Conservation (phyloP, 441 rosid genomes). For the Corymbia calophylla region DNA sequence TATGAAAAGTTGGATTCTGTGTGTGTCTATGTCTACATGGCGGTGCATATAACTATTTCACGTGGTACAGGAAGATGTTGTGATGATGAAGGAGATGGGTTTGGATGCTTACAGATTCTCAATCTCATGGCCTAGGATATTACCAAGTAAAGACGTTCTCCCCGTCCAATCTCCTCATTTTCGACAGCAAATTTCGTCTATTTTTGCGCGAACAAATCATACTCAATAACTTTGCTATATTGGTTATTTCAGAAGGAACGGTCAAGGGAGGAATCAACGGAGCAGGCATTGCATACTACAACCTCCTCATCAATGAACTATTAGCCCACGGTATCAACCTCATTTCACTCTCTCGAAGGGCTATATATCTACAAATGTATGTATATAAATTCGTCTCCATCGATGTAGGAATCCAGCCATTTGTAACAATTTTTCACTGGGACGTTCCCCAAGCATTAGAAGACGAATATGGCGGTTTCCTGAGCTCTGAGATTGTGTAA, state of each 20-base stretch:
- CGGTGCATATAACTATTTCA: too few relatives aligned
- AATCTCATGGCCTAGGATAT: too few relatives aligned
- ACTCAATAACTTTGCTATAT: neutral
- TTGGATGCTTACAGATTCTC: too few relatives aligned
- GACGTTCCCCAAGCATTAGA: neutral
- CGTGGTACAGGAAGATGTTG: too few relatives aligned
- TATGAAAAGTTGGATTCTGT: too few relatives aligned
- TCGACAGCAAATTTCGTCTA: neutral
- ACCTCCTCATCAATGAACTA: neutral
- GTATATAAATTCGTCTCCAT: neutral
- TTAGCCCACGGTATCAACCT: neutral
- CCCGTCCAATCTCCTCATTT: neutral
- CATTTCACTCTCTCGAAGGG: neutral
- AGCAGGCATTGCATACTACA: neutral
- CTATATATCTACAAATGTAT: neutral
- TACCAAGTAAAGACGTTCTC: too few relatives aligned
- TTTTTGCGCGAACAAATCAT: too few relatives aligned
- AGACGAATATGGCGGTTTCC: neutral
- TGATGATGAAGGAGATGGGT: too few relatives aligned
- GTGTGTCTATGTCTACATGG: too few relatives aligned
- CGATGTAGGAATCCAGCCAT: neutral
- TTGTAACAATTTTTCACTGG: neutral
- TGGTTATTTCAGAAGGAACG: neutral
- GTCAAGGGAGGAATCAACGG: neutral
- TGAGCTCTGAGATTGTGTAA: neutral